Conservation (phyloP, 345 rosid genomes). For the Orychophragmus violaceus region DNA sequence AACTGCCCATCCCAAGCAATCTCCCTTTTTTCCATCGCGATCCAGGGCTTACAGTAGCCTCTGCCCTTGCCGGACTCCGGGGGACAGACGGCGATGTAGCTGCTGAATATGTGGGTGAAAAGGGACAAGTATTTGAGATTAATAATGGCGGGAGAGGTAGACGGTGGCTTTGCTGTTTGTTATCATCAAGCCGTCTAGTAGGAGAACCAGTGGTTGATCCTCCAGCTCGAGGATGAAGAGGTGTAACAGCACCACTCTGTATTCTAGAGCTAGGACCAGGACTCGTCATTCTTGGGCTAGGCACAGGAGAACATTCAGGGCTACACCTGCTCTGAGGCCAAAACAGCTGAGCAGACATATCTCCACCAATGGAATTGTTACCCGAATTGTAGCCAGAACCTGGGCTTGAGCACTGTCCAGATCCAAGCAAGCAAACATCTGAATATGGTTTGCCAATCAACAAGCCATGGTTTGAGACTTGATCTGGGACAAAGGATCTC, state of each 20-base stretch:
- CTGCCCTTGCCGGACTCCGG: slow-evolving; percentile 88
- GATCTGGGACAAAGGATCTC: slow-evolving; percentile 68
- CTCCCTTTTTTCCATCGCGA: slow-evolving; percentile 62
- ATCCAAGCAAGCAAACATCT: slow-evolving; percentile 72
- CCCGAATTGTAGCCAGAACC: slow-evolving; percentile 97
- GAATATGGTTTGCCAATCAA: slow-evolving; percentile 67
- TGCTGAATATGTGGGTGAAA: slow-evolving; percentile 83
- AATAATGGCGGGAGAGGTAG: slow-evolving; percentile 84
- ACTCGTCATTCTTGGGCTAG: slow-evolving; percentile 94
- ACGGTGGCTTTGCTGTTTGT: slow-evolving; percentile 77
- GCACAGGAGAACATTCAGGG: slow-evolving; percentile 92
- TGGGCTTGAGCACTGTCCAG: slow-evolving; percentile 98
- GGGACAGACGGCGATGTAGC: slow-evolving; percentile 94
- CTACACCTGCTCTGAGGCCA: slow-evolving; percentile 96
- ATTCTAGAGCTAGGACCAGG: slow-evolving; percentile 97
- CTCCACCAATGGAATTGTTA: slow-evolving; percentile 92
- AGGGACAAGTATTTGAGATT: slow-evolving; percentile 64
- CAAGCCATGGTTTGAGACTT: slow-evolving; percentile 54
- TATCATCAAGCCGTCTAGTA: slow-evolving; percentile 67
- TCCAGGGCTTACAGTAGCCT: slow-evolving; percentile 65
- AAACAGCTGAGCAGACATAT: slow-evolving; percentile 76
- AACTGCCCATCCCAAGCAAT: slow-evolving; percentile 60
- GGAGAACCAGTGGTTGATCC: slow-evolving; percentile 66
- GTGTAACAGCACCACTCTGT: slow-evolving; percentile 98
- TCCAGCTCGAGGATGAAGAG: slow-evolving; percentile 88